phyloP scores from a whole-genome alignment of 2,329 filamentous ascomycete genomes.

The Cercospora sp. region DNA sequence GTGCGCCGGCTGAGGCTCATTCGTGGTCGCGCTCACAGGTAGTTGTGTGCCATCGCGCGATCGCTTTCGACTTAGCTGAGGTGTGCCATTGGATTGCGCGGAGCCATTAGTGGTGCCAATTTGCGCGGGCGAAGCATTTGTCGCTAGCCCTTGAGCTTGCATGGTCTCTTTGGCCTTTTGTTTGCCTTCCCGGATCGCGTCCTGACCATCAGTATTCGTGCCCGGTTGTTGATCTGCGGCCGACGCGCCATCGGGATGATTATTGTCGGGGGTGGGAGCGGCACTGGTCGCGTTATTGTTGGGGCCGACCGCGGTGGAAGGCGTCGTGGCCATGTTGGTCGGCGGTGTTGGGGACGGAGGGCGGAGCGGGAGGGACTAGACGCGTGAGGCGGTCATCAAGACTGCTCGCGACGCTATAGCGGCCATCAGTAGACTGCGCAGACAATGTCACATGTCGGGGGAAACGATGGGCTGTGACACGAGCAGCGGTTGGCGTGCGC shows the following conservation, averaged over 20 bases:
- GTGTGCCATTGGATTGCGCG: conserved; percentile 50
- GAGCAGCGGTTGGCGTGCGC: background rate
- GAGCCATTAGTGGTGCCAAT: conserved; percentile 28
- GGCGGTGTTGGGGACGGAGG: background rate
- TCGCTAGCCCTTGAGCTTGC: conserved; percentile 49
- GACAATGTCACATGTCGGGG: background rate
- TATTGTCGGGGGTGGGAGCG: conserved; percentile 28
- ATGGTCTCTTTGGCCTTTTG: conserved; percentile 61
- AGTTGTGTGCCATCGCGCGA: conserved; percentile 61
- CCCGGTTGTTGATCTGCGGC: conserved; percentile 24
- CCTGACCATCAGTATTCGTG: conserved; percentile 35
- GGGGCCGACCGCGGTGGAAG: conserved; percentile 20
- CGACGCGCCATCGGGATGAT: conserved; percentile 16
- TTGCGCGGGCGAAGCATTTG: conserved; percentile 39
- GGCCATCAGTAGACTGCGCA: conserved; percentile 10
- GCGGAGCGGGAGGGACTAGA: conserved; percentile 3
- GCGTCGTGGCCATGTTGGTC: conserved; percentile 10
- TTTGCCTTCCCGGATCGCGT: conserved; percentile 59
- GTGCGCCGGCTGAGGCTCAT: conserved; percentile 27
- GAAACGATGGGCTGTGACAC: background rate
- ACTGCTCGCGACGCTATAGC: conserved; percentile 4
- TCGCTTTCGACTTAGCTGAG: conserved; percentile 55
- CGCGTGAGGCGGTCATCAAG: conserved; percentile 18
- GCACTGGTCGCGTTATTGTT: conserved; percentile 24
- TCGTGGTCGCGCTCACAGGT: conserved; percentile 39